Conservation (phyloP, 169 alveolate species). For the Cryptosporidium canis region DNA sequence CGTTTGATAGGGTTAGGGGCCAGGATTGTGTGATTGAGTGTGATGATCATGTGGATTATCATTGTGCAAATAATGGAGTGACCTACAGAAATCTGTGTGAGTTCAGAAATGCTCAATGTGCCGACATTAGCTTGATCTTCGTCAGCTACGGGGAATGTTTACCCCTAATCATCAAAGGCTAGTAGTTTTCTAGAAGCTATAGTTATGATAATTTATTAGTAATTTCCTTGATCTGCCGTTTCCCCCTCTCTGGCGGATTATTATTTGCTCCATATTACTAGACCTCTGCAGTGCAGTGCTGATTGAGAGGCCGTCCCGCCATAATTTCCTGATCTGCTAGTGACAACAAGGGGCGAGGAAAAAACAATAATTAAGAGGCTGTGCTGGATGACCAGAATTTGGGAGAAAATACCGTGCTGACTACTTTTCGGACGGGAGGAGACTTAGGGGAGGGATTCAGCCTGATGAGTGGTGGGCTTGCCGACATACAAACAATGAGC, state of each 20-base stretch:
- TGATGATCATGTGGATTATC: background rate
- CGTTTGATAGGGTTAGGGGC: conserved; percentile 58
- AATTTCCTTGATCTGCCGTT: background rate
- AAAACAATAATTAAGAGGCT: background rate
- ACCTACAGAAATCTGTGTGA: conserved; percentile 54
- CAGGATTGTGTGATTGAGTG: conserved; percentile 15
- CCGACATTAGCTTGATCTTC: background rate
- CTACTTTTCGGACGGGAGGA: background rate
- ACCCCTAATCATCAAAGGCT: background rate
- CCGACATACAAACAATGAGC: background rate
- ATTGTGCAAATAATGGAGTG: conserved; percentile 46
- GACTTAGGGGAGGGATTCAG: background rate
- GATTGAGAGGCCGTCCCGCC: background rate
- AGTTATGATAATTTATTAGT: background rate
- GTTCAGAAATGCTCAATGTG: conserved; percentile 71
- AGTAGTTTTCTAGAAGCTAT: background rate
- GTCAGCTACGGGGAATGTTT: conserved; percentile 35
- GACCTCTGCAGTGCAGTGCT: background rate
- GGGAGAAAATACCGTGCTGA: background rate
- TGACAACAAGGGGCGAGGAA: background rate
- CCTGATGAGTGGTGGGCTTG: background rate
- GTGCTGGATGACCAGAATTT: background rate
- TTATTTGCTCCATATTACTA: too few relatives aligned
- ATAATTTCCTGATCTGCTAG: conserved; percentile 16
- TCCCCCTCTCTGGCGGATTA: background rate